These are phyloP conservation scores for Metschnikowia santaceciliae DNA, from an alignment of 805 yeast genomes.

Conservation along the genomic window DNA sequence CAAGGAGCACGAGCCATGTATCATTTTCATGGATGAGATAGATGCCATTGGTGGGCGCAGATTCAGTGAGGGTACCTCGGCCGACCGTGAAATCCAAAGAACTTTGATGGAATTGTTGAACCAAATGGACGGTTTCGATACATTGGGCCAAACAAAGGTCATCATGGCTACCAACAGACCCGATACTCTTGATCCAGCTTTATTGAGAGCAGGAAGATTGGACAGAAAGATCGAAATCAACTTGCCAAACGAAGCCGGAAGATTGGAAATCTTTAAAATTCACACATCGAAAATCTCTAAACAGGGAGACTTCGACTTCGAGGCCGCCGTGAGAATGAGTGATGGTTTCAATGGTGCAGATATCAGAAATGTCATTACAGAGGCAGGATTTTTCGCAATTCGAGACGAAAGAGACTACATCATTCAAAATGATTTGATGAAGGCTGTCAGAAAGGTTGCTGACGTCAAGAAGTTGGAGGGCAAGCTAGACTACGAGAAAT, in stretches of 20 bases:
- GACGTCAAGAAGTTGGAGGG: slow-evolving; percentile 98
- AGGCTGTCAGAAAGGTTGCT: slow-evolving; percentile 96
- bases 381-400: slow-evolving; percentile 97
- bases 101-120: slow-evolving; percentile 94
- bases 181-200: slow-evolving; percentile 95
- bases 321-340: slow-evolving; percentile 96
- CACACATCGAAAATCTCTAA: slow-evolving; percentile 82
- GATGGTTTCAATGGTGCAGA: slow-evolving; percentile 99
- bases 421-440: slow-evolving; percentile 89
- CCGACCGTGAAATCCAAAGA: slow-evolving; percentile 97
- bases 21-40: slow-evolving; percentile 96
- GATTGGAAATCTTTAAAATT: slow-evolving; percentile 90
- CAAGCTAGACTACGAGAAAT: slow-evolving; percentile 88
- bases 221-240: slow-evolving; percentile 96
- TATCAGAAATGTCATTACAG: slow-evolving; percentile 94
- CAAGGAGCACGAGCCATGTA: slow-evolving; percentile 96
- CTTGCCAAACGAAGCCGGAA: slow-evolving; percentile 92
- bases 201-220: slow-evolving; percentile 94
- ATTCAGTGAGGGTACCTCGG: slow-evolving; percentile 96
- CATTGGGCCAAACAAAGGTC: slow-evolving; percentile 92
- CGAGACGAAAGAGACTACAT: slow-evolving; percentile 96
- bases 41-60: slow-evolving; percentile 99
- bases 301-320: slow-evolving; percentile 94
- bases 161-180: slow-evolving; percentile 99
- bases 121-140: slow-evolving; percentile 98